phyloP scores from a whole-genome alignment of 2,329 filamentous ascomycete genomes.

The Colletotrichum musae region DNA sequence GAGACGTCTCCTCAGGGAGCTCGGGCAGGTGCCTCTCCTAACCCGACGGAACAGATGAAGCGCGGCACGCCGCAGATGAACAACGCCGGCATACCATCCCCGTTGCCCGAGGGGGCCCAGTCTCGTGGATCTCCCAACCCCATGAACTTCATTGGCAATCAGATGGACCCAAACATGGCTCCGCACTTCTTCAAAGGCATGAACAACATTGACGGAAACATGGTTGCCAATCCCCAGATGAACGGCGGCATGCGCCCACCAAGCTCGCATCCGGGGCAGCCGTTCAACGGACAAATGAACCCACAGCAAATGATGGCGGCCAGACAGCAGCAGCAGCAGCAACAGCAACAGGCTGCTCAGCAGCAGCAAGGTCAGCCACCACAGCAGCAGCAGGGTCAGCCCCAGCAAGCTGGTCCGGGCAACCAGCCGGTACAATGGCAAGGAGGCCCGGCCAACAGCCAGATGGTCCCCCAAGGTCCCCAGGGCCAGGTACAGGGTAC shows the following conservation, averaged over 20 bases:
- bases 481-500: conserved; percentile 74
- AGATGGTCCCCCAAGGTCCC: conserved; percentile 60
- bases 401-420: conserved; percentile 51
- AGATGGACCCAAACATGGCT: conserved; percentile 73
- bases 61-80: conserved; percentile 82
- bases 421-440: conserved; percentile 65
- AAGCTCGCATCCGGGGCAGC: conserved; percentile 74
- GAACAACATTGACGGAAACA: conserved; percentile 67
- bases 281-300: conserved; percentile 72
- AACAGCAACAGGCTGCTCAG: conserved; percentile 54
- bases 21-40: conserved; percentile 80
- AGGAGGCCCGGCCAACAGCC: conserved; percentile 56
- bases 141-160: conserved; percentile 74
- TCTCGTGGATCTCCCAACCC: conserved; percentile 76
- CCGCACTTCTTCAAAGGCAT: conserved; percentile 73
- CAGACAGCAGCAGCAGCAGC: conserved; percentile 53
- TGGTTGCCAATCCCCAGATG: conserved; percentile 69
- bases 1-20: conserved; percentile 79
- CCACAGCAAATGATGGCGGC: conserved; percentile 72
- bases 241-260: conserved; percentile 79
- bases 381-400: conserved; percentile 54
- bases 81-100: conserved; percentile 78
- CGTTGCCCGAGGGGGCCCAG: conserved; percentile 77
- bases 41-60: conserved; percentile 84
- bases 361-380: conserved; percentile 70